Base-by-base conservation (phyloP, 148 eudicot genomes). In the Chenopodium formosanum region DNA sequence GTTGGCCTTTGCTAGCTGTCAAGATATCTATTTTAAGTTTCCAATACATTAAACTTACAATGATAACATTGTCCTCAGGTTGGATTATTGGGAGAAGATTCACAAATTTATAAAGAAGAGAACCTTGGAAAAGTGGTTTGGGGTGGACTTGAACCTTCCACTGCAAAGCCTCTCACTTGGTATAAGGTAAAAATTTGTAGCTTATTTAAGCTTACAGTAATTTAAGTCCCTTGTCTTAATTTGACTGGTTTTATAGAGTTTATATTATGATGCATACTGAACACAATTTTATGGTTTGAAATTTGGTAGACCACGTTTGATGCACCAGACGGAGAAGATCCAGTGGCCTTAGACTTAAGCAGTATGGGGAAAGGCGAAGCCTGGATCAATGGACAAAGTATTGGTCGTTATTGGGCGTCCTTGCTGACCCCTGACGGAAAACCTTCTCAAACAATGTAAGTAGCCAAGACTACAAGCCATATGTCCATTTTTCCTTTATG, bases 321-420 rank as follows among this genome's bases (percentile, higher is more conserved):
- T 74, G 83, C 87, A 72, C 91, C 91, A 7, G 67, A 17, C 23
- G 90, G 91, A 14, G 82, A 79, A 72, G 88, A 88, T 44, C 91
- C 91, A 40, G 83, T 90, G 4, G 88, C 86, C 23, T 79, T 90
- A 70, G 77, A 89, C 80, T 83, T 90, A 44, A 85, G 87, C 50
- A 46, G 85, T 9, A 90, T 90, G 93, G 90, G 86, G 19, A 90
- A 90, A 86, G 93, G 93, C 29, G 87, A 89, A 88, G 89, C 85
- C 47, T 90, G 93, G 93, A 78, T 90, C 71, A 90, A 90, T 22
- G 93, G 93, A 63, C 85, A 90, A 76, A 90, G 91, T 71, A 89
- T 90, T 47, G 93, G 93, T 66, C 90, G 91, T 44, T 89, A 89
- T 46, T 89, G 93, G 93, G 87, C 87, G 48, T 87, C 93, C 53